A percentile compares a stretch with the other conserved stretches of the same genome.
phyloP scores from a whole-genome alignment of 225 moss, liverwort and hornwort species.

The Polytrichum formosum region DNA sequence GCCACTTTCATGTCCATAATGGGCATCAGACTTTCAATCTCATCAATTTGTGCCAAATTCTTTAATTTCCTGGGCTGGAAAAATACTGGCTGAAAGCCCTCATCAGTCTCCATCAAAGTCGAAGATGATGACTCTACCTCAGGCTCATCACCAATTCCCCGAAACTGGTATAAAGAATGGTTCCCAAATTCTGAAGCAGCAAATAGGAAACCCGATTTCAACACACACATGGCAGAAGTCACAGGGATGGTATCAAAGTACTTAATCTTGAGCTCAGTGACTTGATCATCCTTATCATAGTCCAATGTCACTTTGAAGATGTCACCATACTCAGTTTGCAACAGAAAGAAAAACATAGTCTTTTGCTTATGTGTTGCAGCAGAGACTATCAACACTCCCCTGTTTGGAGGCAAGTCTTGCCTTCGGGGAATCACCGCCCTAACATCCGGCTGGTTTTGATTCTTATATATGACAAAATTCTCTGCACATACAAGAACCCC shows the following conservation, averaged over 20 bases:
- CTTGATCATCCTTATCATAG: constrained; percentile 84
- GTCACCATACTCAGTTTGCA: constrained; percentile 98
- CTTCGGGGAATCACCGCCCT: constrained; percentile 93
- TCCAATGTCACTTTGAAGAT: constrained; percentile 95
- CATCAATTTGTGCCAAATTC: constrained; percentile 94
- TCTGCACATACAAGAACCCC: constrained; percentile 98
- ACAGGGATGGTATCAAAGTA: constrained; percentile 92
- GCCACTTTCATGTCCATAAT: constrained; percentile 99
- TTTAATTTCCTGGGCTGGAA: constrained; percentile 95
- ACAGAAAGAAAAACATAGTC: constrained; percentile 81
- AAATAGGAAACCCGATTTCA: constrained; percentile 92
- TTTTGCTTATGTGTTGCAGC: constrained; percentile 96
- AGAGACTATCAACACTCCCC: constrained; percentile 91
- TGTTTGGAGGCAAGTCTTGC: constrained; percentile 82
- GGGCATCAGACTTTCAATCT: constrained; percentile 98
- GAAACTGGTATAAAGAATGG: constrained; percentile 82
- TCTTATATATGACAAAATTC: constrained; percentile 98
- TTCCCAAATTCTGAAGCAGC: constrained; percentile 98
- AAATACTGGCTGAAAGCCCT: constrained; percentile 91
- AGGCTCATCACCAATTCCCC: constrained; percentile 80
- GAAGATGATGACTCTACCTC: constrained; percentile 95
- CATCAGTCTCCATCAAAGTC: constrained; percentile 86
- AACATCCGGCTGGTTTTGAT: constrained; percentile 90
- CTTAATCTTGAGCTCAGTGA: constrained; percentile 79
- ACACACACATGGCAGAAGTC: constrained; percentile 96